Base-by-base conservation (phyloP, 331 rosid species). In the Malus hybrid region DNA sequence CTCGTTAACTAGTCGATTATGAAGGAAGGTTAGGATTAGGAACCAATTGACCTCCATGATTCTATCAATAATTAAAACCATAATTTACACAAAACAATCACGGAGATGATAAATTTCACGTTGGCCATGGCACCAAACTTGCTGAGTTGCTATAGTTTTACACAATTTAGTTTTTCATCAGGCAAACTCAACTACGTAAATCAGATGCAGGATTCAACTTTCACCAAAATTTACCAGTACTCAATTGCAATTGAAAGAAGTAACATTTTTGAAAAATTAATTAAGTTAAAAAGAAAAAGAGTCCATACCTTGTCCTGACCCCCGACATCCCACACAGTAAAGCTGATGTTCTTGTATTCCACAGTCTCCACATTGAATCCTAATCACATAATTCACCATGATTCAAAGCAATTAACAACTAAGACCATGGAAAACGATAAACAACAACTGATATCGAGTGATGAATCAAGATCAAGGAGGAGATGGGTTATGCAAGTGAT, bases 271-370 rank as follows among this genome's bases (percentile, higher is more conserved):
- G 15, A 13, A 75, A 7, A 15, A 29, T 29, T 12, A 6, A 29
- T 11, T 6, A n/a, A 39, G 11, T 29, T 4, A 15, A 44, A 29
- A 50, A 39, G 46, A 39, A 36, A 65, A 59, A 1, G 60, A 66
- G 34, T 14, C 34, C 36, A 70, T 72, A 92, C 97, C 96, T 90
- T 90, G 91, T 90, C 96, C 74, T 92, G 96, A 77, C 96, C 97
- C 46, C 97, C 97, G 31, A 92, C 97, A 84, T 92, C 97, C 97
- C 97, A 92, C 64, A 92, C 97, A 57, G 97, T 92, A 77, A 92
- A 92, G 88, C 97, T 90, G 80, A 92, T 92, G 96, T 92, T 92
- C 88, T 92, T 92, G 73, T 92, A 92, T 80, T 90, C 96, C 77
- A 92, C 96, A 5, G 97, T 92, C 88, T 92, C 97, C 76, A 92